phyloP scores from a whole-genome alignment of 441 rosid species.

The Flueggea neowawraea region DNA sequence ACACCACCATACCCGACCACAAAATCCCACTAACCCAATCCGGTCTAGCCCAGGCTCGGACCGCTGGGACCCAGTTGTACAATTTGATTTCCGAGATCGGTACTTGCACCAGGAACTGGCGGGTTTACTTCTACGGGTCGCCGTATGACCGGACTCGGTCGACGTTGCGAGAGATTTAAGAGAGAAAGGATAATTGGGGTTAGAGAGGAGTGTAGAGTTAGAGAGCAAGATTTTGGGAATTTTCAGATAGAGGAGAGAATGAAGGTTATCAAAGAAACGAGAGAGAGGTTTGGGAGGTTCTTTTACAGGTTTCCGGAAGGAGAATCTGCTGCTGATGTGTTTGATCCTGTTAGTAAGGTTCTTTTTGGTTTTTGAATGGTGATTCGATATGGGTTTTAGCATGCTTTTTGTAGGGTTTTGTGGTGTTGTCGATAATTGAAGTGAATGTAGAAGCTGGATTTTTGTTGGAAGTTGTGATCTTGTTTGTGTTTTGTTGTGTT shows the following conservation, averaged over 20 bases:
- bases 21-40: slow-evolving; percentile 65
- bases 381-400: not conserved
- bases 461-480: no score
- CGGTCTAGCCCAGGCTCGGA: slow-evolving; percentile 59
- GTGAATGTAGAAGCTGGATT: no score
- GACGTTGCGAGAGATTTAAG: slow-evolving; percentile 81
- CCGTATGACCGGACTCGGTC: slow-evolving; percentile 94
- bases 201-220: slow-evolving; percentile 82
- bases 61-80: slow-evolving; percentile 50
- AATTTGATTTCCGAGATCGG: slow-evolving; percentile 34
- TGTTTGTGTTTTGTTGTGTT: no score
- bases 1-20: slow-evolving; percentile 80
- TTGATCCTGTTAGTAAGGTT: slow-evolving; percentile 83
- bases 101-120: slow-evolving; percentile 38
- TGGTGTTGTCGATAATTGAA: no score
- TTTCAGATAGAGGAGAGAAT: slow-evolving; percentile 93
- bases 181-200: slow-evolving; percentile 75
- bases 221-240: slow-evolving; percentile 98
- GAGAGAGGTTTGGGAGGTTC: slow-evolving; percentile 83
- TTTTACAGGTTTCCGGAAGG: slow-evolving; percentile 97
- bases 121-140: slow-evolving; percentile 87
- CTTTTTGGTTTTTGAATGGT: not conserved
- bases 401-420: no score
- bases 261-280: slow-evolving; percentile 58
- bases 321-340: slow-evolving; percentile 97